Conservation (phyloP, 169 alveolate species). For the Plasmodium sp. region DNA sequence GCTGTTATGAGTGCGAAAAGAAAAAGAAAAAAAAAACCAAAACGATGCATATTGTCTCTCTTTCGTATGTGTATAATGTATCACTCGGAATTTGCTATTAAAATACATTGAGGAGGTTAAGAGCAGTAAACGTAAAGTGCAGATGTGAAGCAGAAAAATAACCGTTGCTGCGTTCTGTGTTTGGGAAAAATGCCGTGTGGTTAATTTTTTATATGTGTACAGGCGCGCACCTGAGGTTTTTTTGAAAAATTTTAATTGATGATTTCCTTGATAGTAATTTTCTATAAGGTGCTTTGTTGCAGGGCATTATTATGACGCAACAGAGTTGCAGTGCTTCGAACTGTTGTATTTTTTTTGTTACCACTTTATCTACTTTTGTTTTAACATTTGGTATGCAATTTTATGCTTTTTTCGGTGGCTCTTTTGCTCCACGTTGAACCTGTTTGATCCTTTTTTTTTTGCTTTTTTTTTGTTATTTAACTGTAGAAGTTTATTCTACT, state of each 20-base stretch:
- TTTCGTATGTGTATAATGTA: background rate
- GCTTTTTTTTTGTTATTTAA: background rate
- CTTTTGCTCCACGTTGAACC: background rate
- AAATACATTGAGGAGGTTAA: background rate
- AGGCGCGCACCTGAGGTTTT: background rate
- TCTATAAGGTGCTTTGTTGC: background rate
- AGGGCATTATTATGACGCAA: background rate
- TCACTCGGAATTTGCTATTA: background rate
- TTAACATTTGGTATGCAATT: background rate
- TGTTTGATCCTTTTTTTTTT: background rate
- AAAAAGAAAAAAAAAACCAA: background rate
- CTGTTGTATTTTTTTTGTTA: background rate
- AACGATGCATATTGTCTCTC: background rate
- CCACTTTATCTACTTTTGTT: background rate
- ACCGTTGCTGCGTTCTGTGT: background rate
- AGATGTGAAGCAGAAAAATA: background rate
- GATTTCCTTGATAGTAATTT: background rate
- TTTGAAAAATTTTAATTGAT: background rate
- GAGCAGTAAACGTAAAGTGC: background rate
- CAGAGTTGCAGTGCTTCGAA: background rate
- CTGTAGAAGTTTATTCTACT: background rate
- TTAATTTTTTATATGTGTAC: background rate
- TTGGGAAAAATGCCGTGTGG: background rate
- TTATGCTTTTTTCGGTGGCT: background rate
- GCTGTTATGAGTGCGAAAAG: background rate